Percentiles rank a stretch among this genome's conserved stretches.
Evolutionary conservation across 2,329 filamentous ascomycete species (phyloP).

Genomic region (Neonectria magnoliae): DNA sequence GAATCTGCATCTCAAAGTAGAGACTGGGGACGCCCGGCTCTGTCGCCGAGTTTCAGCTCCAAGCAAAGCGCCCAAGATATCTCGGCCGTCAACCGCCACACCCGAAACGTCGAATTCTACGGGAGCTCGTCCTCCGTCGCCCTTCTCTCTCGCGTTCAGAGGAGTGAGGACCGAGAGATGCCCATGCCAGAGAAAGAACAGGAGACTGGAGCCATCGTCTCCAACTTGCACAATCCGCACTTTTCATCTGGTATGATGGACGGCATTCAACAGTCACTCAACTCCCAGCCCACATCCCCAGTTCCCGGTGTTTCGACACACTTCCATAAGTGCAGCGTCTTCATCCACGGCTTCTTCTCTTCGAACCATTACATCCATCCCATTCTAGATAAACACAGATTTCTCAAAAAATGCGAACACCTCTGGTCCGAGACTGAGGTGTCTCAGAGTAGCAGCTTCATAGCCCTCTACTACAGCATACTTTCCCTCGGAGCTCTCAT

Average conservation of each 20-base stretch:
- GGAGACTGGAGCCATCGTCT: slow-evolving; percentile 51
- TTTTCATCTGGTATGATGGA: slow-evolving; percentile 47
- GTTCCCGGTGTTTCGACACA: slow-evolving; percentile 39
- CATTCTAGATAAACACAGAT: slow-evolving; percentile 57
- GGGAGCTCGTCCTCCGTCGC: slow-evolving; percentile 57
- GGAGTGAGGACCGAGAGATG: slow-evolving; percentile 29
- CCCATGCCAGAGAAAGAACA: slow-evolving; percentile 14
- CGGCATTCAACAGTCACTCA: slow-evolving; percentile 8
- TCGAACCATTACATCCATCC: slow-evolving; percentile 60
- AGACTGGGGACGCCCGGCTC: slow-evolving; percentile 13
- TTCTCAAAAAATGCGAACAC: slow-evolving; percentile 52
- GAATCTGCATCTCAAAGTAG: neutral
- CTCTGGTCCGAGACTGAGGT: slow-evolving; percentile 17
- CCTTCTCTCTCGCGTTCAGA: slow-evolving; percentile 53
- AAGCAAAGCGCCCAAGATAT: slow-evolving; percentile 48
- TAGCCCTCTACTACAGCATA: slow-evolving; percentile 58
- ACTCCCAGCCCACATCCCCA: slow-evolving; percentile 2
- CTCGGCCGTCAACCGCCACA: slow-evolving; percentile 56
- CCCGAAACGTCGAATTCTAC: slow-evolving; percentile 58
- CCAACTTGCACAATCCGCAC: slow-evolving; percentile 56
- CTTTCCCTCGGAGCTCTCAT: slow-evolving; percentile 58
- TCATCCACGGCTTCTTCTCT: slow-evolving; percentile 59
- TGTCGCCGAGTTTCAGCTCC: slow-evolving; percentile 17
- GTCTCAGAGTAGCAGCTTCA: slow-evolving; percentile 48
- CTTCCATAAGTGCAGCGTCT: slow-evolving; percentile 55